A percentile compares a stretch with the other conserved stretches of the same genome.
These are phyloP conservation scores for Scorias spongiosa DNA, from an alignment of 2,329 filamentous ascomycete genomes.

Conservation along the genomic window DNA sequence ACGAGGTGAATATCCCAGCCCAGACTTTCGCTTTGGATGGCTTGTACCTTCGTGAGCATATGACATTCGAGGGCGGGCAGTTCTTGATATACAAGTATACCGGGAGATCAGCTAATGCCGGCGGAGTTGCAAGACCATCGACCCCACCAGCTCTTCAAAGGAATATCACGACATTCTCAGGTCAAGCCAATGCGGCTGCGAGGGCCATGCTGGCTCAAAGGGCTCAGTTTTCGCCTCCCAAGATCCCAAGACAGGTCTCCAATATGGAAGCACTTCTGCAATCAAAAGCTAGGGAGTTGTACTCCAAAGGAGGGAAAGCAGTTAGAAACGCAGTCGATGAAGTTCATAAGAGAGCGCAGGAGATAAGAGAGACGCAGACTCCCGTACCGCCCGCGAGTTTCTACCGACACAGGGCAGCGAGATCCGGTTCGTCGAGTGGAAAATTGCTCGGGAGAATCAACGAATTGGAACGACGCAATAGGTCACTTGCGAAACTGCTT, in stretches of 20 bases:
- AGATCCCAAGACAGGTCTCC: constrained; percentile 20
- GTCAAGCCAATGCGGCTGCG: constrained; percentile 6
- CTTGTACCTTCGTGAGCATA: constrained; percentile 53
- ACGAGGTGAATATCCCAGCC: constrained; percentile 8
- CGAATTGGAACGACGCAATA: constrained; percentile 49
- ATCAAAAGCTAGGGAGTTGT: constrained; percentile 58
- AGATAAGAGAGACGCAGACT: constrained; percentile 36
- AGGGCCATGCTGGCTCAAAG: background rate
- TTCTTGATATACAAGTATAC: constrained; percentile 59
- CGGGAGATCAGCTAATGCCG: constrained; percentile 22
- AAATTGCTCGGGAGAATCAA: constrained; percentile 20
- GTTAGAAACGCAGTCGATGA: constrained; percentile 70
- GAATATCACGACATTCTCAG: constrained; percentile 20
- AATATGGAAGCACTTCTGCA: constrained; percentile 58
- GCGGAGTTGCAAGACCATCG: constrained; percentile 11
- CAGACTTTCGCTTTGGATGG: constrained; percentile 78
- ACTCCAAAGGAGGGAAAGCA: constrained; percentile 60
- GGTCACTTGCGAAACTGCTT: constrained; percentile 51
- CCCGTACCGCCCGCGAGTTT: constrained; percentile 18
- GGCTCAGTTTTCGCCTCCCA: constrained; percentile 4
- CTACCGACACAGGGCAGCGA: constrained; percentile 24
- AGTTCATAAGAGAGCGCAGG: constrained; percentile 59
- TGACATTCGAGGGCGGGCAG: constrained; percentile 45
- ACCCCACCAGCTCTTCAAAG: constrained; percentile 19
- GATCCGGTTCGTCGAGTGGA: background rate